Percentiles rank a stretch among this genome's conserved stretches.
Conservation (phyloP, 441 rosid species). For the Syzygium syzygioides region DNA sequence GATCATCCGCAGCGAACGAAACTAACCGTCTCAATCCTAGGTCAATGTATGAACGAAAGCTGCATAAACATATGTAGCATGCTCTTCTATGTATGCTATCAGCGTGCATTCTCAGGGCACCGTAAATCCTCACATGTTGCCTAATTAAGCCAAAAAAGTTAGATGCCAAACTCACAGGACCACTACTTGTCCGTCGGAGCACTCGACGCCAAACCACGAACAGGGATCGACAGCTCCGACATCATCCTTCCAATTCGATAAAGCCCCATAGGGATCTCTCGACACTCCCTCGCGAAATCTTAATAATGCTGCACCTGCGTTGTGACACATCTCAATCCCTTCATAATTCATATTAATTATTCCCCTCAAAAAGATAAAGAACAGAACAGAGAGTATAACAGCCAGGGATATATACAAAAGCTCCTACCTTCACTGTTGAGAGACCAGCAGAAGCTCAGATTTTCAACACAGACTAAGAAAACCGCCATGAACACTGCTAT, state of each 20-base stretch:
- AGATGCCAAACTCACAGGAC: slow-evolving; percentile 45
- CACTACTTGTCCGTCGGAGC: slow-evolving; percentile 60
- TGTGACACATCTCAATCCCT: neutral
- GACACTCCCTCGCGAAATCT: slow-evolving; percentile 51
- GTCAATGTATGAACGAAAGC: neutral
- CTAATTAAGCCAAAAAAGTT: neutral
- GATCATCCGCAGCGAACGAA: neutral
- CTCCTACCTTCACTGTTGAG: slow-evolving; percentile 51
- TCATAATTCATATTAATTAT: neutral
- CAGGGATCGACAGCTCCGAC: slow-evolving; percentile 44
- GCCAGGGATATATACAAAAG: neutral
- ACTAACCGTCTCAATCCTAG: neutral
- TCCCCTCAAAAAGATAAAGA: neutral
- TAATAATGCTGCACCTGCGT: slow-evolving; percentile 56
- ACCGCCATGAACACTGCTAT: slow-evolving; percentile 19
- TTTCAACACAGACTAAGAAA: slow-evolving; percentile 27
- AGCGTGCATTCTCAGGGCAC: neutral
- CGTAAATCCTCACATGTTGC: neutral
- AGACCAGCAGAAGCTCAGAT: slow-evolving; percentile 31
- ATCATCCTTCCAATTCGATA: slow-evolving; percentile 50
- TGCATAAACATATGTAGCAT: neutral
- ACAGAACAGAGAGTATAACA: neutral
- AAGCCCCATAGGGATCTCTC: slow-evolving; percentile 67
- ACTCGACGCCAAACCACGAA: slow-evolving; percentile 80
- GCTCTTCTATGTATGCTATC: neutral